phyloP scores from a whole-genome alignment of 2,329 filamentous ascomycete genomes.

The Metarhizium robertsii region DNA sequence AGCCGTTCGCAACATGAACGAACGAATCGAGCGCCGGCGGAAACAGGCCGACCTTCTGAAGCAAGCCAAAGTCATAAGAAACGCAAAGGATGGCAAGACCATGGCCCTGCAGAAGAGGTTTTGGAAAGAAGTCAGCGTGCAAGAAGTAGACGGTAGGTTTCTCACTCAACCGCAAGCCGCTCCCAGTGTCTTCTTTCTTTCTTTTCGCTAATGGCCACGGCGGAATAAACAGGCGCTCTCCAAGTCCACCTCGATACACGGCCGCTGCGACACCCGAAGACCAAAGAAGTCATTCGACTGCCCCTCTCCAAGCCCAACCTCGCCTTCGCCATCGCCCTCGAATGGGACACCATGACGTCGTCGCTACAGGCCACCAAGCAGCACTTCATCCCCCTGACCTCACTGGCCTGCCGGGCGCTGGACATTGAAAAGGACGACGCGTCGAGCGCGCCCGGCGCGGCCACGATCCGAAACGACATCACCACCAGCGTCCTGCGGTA shows the following conservation, averaged over 20 bases:
- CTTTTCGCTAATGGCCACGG: neutral
- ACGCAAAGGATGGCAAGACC: slow-evolving; percentile 23
- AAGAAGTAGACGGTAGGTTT: slow-evolving; percentile 51
- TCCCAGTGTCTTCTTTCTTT: too few relatives aligned
- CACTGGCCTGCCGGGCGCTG: slow-evolving; percentile 70
- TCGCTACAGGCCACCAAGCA: slow-evolving; percentile 76
- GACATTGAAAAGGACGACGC: slow-evolving; percentile 67
- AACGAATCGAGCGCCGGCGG: slow-evolving; percentile 39
- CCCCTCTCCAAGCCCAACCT: slow-evolving; percentile 71
- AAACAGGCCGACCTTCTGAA: slow-evolving; percentile 47
- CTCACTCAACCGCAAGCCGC: neutral
- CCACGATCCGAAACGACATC: slow-evolving; percentile 54
- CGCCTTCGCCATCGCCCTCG: slow-evolving; percentile 75
- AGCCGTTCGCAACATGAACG: slow-evolving; percentile 27
- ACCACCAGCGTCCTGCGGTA: slow-evolving; percentile 68
- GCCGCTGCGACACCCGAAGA: slow-evolving; percentile 67
- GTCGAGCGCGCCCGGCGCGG: slow-evolving; percentile 17
- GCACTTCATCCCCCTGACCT: slow-evolving; percentile 85
- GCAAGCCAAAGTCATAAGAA: slow-evolving; percentile 39
- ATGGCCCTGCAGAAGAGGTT: slow-evolving; percentile 60
- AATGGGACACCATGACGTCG: slow-evolving; percentile 83
- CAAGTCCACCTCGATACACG: slow-evolving; percentile 68
- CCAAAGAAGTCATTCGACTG: slow-evolving; percentile 61
- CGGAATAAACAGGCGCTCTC: slow-evolving; percentile 26
- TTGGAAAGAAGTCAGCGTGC: slow-evolving; percentile 76